phyloP scores from a whole-genome alignment of 495 filamentous ascomycete genomes.

The Achaetomiella virescens region DNA sequence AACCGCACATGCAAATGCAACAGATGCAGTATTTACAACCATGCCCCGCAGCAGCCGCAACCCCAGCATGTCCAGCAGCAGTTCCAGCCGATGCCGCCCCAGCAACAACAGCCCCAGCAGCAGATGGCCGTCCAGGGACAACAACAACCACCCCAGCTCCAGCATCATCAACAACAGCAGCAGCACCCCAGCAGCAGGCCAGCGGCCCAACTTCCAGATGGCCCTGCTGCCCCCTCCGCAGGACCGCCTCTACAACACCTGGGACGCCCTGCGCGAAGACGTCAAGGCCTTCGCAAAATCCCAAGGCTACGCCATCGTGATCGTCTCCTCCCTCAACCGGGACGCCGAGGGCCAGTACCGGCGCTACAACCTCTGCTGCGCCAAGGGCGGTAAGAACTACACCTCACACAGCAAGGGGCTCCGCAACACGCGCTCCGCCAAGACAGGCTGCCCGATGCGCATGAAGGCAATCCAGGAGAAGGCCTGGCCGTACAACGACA shows the following conservation, averaged over 20 bases:
- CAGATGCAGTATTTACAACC: not conserved
- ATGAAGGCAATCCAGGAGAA: constrained; percentile 32
- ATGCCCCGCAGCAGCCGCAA: not conserved
- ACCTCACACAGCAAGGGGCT: constrained; percentile 28
- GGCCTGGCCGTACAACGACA: constrained; percentile 31
- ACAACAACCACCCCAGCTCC: constrained; percentile 7
- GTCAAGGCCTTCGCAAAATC: constrained; percentile 28
- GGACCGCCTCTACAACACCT: constrained; percentile 29
- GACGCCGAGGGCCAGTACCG: constrained; percentile 29
- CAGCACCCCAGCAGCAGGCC: constrained; percentile 3
- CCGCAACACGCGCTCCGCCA: constrained; percentile 25
- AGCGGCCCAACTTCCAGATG: constrained; percentile 30
- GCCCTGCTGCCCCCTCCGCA: constrained; percentile 30
- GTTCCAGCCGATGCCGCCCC: not conserved
- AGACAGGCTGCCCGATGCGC: constrained; percentile 33
- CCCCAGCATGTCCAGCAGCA: constrained; percentile 13
- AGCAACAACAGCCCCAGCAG: constrained; percentile 14
- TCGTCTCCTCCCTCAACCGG: constrained; percentile 30
- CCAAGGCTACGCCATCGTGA: constrained; percentile 31
- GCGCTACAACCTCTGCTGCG: constrained; percentile 33
- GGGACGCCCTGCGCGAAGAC: constrained; percentile 21
- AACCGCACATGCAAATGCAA: not conserved
- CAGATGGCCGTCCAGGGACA: constrained; percentile 1
- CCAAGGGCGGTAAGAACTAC: constrained; percentile 33
- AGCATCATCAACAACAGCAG: constrained; percentile 9